phyloP scores from a whole-genome alignment of 441 rosid genomes.

The Erysimum pusillum region DNA sequence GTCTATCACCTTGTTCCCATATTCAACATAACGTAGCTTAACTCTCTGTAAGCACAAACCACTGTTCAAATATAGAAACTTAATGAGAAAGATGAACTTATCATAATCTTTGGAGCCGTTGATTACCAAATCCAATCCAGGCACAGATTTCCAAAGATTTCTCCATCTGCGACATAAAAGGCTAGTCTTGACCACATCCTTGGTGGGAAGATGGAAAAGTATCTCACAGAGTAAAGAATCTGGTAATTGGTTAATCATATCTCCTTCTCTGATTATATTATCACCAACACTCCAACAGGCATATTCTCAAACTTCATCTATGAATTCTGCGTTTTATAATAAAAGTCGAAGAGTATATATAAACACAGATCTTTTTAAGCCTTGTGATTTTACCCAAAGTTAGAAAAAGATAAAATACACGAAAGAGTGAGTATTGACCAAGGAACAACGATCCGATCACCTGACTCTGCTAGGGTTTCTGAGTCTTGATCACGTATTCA shows the following conservation, averaged over 20 bases:
- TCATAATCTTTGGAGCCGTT: not conserved
- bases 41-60: slow-evolving; percentile 9
- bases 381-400: not conserved
- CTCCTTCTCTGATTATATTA: slow-evolving; percentile 8
- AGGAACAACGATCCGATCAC: not conserved
- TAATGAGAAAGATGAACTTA: not conserved
- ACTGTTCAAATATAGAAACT: slow-evolving; percentile 4
- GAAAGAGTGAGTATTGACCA: not conserved
- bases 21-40: not conserved
- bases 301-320: not conserved
- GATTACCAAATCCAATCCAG: not conserved
- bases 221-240: slow-evolving; percentile 24
- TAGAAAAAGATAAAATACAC: not conserved
- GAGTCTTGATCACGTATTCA: not conserved
- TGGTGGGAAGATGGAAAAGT: slow-evolving; percentile 14
- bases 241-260: slow-evolving; percentile 28
- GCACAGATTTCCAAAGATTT: slow-evolving; percentile 24
- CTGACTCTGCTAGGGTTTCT: not conserved
- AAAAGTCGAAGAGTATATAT: not conserved
- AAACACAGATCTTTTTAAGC: not conserved
- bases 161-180: slow-evolving; percentile 30
- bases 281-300: not conserved
- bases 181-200: slow-evolving; percentile 31
- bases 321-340: not conserved
- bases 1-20: not conserved